phyloP scores from a whole-genome alignment of 2,329 filamentous ascomycete genomes.

The Epicoccum sorghinum region DNA sequence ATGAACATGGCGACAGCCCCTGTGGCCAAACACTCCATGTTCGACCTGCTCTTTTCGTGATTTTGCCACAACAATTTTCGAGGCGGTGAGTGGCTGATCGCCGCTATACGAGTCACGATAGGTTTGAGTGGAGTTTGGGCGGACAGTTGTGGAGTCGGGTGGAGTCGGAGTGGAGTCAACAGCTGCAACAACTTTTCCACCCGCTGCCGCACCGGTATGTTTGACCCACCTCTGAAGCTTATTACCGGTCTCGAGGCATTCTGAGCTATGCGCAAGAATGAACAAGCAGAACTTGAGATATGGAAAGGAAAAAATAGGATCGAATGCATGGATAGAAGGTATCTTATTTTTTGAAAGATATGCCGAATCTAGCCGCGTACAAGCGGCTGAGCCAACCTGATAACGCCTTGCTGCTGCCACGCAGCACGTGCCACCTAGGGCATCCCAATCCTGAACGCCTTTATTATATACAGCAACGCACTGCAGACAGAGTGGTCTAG shows the following conservation, averaged over 20 bases:
- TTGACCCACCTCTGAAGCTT: slow-evolving; percentile 10
- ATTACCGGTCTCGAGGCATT: background rate
- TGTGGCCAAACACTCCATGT: background rate
- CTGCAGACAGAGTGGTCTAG: slow-evolving; percentile 3
- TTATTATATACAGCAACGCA: slow-evolving; percentile 17
- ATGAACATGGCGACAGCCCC: background rate
- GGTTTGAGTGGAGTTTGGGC: slow-evolving; percentile 4
- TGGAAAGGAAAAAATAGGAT: background rate
- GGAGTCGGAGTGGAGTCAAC: slow-evolving; percentile 11
- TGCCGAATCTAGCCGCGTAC: slow-evolving; percentile 6
- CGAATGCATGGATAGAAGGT: too few species aligned
- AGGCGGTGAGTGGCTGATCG: slow-evolving; percentile 14
- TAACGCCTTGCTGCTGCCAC: slow-evolving; percentile 21
- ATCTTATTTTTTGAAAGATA: background rate
- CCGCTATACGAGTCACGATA: slow-evolving; percentile 9
- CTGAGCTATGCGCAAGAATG: too few species aligned
- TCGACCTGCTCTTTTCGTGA: slow-evolving; percentile 7
- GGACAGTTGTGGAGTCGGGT: slow-evolving; percentile 8
- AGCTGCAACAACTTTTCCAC: slow-evolving; percentile 15
- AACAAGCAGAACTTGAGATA: too few species aligned
- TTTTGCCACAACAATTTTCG: slow-evolving; percentile 16
- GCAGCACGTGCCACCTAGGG: slow-evolving; percentile 15
- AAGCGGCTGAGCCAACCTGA: background rate
- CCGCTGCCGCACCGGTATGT: slow-evolving; percentile 17
- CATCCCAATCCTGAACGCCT: slow-evolving; percentile 13